Conservation (phyloP, 345 rosid species). For the Cardiospermum halicacabum region DNA sequence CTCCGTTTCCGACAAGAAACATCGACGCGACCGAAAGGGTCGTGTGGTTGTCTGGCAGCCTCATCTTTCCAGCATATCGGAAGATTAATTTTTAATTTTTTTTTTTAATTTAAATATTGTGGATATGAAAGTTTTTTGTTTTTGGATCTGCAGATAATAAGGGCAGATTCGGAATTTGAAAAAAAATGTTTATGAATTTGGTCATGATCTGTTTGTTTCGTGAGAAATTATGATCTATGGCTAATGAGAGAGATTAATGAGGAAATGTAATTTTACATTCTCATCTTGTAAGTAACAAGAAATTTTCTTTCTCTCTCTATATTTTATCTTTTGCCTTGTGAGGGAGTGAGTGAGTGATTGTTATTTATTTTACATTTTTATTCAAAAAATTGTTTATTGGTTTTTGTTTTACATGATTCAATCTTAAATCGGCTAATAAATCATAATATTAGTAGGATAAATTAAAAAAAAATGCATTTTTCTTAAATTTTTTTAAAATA, state of each 20-base stretch:
- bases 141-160: slow-evolving; percentile 30
- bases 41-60: slow-evolving; percentile 64
- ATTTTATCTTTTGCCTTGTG: background rate
- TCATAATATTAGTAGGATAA: too few species aligned
- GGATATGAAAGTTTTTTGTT: slow-evolving; percentile 14
- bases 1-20: slow-evolving; percentile 35
- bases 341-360: too few species aligned
- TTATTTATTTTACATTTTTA: too few species aligned
- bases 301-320: background rate
- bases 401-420: too few species aligned
- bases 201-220: slow-evolving; percentile 12
- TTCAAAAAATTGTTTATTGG: too few species aligned
- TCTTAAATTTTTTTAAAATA: too few species aligned
- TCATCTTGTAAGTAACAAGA: slow-evolving; percentile 18
- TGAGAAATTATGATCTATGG: background rate
- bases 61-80: slow-evolving; percentile 68
- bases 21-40: slow-evolving; percentile 50
- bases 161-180: slow-evolving; percentile 33
- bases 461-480: too few species aligned
- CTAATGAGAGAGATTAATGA: slow-evolving; percentile 2
- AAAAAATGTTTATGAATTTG: background rate
- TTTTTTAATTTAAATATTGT: background rate
- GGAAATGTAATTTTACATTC: slow-evolving; percentile 18
- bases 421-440: too few species aligned
- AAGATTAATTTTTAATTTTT: slow-evolving; percentile 46